Base-by-base conservation (phyloP, 805 yeast species). In the Isabelozyma pseudorhagii region DNA sequence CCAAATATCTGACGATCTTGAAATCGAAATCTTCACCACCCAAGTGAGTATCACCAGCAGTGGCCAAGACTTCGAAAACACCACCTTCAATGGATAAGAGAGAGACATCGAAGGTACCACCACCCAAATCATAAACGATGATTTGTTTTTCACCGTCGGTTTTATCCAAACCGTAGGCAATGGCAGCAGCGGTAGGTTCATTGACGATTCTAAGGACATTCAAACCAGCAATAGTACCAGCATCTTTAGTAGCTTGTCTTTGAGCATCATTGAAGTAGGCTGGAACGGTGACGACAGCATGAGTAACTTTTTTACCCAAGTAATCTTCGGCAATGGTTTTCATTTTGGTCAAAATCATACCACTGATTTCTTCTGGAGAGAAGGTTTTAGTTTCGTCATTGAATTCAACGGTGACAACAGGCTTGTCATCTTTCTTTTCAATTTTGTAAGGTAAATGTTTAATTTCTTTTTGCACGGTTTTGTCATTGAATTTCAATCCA, bases 241-340 rank as follows among this genome's bases (percentile, higher is more conserved):
- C 97, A 73, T 91, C 97, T 81, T 91, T 92, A 66, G 97, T 91
- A 54, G 97, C 97, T 78, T 92, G 97, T 80, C 97, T 89, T 78
- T 92, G 97, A 49, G 97, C 90, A 74, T 91, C 97, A 76, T 92
- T 92, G 82, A 91, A 91, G 78, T 91, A 91, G 52, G 97, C 97
- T 48, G 97, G 97, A 58, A 91, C 97, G 46, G 97, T 92, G 66
- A 91, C 88, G 65, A 91, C 97, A 48, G 97, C 97, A 65, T 91
- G 93, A 61, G 83, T 84, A 57, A 74, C 75, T 52, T 66, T 66
- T 51, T 66, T 62, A 55, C 78, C 79, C 54, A 74, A 78, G 70
- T 87, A 91, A 62, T 89, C 96, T 77, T 91, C 97, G 54, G 97
- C 96, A 63, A 89, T 90, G 62, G 83, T 89, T 79, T 83, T 90